phyloP scores from a whole-genome alignment of 163 green algal genomes.

The Scenedesmus sp. region DNA sequence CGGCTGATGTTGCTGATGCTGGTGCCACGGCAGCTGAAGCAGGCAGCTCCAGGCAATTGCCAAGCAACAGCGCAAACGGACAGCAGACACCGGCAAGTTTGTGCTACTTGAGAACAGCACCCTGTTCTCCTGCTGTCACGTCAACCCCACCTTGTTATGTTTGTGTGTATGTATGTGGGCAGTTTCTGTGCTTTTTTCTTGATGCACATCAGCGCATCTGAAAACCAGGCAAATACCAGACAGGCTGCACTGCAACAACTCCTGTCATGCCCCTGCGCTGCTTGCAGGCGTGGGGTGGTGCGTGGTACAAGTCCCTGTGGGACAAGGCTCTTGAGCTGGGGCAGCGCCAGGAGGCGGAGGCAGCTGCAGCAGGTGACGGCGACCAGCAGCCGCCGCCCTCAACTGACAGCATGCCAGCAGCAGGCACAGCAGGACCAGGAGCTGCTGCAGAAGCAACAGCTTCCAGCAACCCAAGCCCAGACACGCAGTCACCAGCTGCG shows the following conservation, averaged over 20 bases:
- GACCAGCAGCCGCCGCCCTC: slow-evolving; percentile 5
- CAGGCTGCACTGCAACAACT: no score
- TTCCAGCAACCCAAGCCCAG: neutral
- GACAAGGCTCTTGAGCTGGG: slow-evolving; percentile 69
- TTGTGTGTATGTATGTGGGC: neutral
- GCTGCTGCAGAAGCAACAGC: neutral
- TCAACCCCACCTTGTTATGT: neutral
- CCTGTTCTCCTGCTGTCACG: neutral
- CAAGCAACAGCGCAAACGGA: neutral
- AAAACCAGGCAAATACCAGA: no score
- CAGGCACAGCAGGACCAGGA: neutral
- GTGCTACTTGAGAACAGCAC: neutral
- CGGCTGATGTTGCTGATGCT: neutral
- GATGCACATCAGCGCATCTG: neutral
- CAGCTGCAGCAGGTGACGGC: slow-evolving; percentile 13
- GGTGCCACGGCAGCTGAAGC: neutral
- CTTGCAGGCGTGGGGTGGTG: slow-evolving; percentile 64
- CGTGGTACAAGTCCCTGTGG: slow-evolving; percentile 73
- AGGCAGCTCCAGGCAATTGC: slow-evolving; percentile 1
- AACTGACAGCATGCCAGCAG: slow-evolving; percentile 27
- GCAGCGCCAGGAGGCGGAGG: slow-evolving; percentile 62
- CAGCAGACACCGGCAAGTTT: neutral
- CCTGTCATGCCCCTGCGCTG: no score
- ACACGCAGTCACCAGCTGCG: slow-evolving; percentile 5
- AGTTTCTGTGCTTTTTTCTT: neutral